These are phyloP conservation scores for Rhizopogon vesiculosus DNA, from an alignment of 768 basidiomycete species.

Conservation along the genomic window DNA sequence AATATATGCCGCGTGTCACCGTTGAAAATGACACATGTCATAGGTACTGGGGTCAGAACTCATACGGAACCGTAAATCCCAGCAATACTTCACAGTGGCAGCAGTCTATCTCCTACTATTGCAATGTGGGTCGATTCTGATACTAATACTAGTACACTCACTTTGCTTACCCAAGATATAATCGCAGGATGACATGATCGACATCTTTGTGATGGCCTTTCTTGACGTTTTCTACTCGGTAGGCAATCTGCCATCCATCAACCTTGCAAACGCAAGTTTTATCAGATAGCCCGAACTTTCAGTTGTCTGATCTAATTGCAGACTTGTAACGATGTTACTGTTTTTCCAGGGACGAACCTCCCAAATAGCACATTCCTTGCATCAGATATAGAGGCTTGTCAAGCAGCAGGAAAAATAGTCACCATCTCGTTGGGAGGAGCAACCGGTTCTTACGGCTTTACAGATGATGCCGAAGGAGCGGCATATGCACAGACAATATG, in stretches of 20 bases:
- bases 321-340: constrained; percentile 57
- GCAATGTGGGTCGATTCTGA: constrained; percentile 10
- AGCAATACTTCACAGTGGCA: constrained; percentile 26
- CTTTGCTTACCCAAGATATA: not conserved
- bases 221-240: constrained; percentile 53
- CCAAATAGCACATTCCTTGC: constrained; percentile 60
- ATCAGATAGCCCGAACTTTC: too few relatives aligned
- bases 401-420: constrained; percentile 57
- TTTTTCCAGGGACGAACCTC: constrained; percentile 59
- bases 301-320: constrained; percentile 17
- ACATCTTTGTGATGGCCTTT: constrained; percentile 60
- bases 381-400: constrained; percentile 58
- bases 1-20: not conserved
- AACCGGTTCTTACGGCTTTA: constrained; percentile 56
- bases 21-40: not conserved
- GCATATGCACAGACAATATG: constrained; percentile 66
- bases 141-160: not conserved
- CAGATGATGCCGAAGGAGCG: constrained; percentile 49
- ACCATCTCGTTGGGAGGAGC: constrained; percentile 59
- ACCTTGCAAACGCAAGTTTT: constrained; percentile 52
- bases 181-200: constrained; percentile 47
- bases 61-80: constrained; percentile 25
- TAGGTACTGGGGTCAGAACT: constrained; percentile 36
- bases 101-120: constrained; percentile 28
- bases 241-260: constrained; percentile 53